Base-by-base conservation (phyloP, 106 monocot genomes). In the Dioscorea dumetorum region DNA sequence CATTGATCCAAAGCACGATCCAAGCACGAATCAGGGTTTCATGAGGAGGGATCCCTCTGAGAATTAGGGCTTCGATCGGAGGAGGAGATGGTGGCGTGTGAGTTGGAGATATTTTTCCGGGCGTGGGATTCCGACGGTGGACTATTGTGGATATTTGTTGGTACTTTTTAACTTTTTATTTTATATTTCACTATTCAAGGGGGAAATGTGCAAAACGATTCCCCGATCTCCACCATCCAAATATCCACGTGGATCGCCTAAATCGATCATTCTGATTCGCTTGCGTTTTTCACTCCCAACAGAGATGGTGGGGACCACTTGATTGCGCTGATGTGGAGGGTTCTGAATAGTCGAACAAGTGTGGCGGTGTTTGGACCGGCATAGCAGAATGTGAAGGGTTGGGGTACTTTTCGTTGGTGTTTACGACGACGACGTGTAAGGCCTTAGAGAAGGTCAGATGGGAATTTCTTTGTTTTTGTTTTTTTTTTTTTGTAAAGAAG, bases 171-270 rank as follows among this genome's bases (percentile, higher is more conserved):
- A 41, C 41, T 41, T 41, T 41, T 41, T 41, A 6, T 3, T 41
- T 3, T 10, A 41, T 10, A 3, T 0, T 41, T 41, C 10, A 10
- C 10, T 10, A 41, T 41, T 20, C 24, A 65, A 14, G 48, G 66
- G 49, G 17, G 52, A 73, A 64, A 73, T 64, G 73, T 65, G 73
- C 63, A 73, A 57, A 33, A 3, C 12, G 13, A 48, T 49, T 31
- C n/a, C 34, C 24, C 24, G 23, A 17, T 13, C 17, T 23, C 2
- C 13, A 28, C 33, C 35, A 64, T 63, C 49, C 12, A 16, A 33
- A 58, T 24, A 35, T 48, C 50, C 70, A 70, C 70, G 70, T 70
- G 76, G 69, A 63, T n/a, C 12, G 20, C 50, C n/a, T n/a, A 33
- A 17, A n/a, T n/a, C n/a, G n/a, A n/a, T n/a, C n/a, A n/a, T n/a